Evolutionary conservation across 2,329 filamentous ascomycete species (phyloP).

Genomic region (Diaporthe capsici): DNA sequence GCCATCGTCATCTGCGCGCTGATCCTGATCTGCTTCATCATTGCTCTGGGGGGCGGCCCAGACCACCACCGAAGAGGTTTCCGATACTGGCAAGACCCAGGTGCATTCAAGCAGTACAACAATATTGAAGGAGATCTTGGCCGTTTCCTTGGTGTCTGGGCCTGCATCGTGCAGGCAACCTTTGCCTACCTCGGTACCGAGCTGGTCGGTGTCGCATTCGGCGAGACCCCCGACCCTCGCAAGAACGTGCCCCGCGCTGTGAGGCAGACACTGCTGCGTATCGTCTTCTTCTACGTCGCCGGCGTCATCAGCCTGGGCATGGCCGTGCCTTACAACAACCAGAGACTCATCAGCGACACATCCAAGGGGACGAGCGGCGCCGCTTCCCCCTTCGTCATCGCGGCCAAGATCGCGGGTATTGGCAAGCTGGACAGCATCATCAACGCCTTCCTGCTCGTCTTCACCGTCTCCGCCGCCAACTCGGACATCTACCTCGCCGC

Average conservation of each 20-base stretch:
- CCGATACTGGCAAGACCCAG: constrained; percentile 59
- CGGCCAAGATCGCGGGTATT: constrained; percentile 63
- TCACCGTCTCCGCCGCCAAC: constrained; percentile 72
- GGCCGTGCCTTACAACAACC: constrained; percentile 70
- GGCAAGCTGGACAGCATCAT: constrained; percentile 68
- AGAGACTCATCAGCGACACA: constrained; percentile 65
- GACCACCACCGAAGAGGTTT: constrained; percentile 57
- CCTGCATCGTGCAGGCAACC: constrained; percentile 59
- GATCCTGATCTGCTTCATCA: constrained; percentile 56
- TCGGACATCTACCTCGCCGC: constrained; percentile 67
- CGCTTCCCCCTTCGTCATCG: constrained; percentile 33
- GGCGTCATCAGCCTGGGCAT: constrained; percentile 77
- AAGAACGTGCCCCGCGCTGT: constrained; percentile 65
- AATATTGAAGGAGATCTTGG: constrained; percentile 49
- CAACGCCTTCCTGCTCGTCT: constrained; percentile 71
- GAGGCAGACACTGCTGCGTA: constrained; percentile 78
- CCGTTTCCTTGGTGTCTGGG: constrained; percentile 66
- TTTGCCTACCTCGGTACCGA: constrained; percentile 67
- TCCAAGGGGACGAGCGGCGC: constrained; percentile 56
- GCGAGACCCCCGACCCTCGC: constrained; percentile 61
- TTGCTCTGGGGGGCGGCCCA: constrained; percentile 57
- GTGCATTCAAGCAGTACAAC: constrained; percentile 57
- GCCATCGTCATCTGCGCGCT: constrained; percentile 46
- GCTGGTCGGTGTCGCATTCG: constrained; percentile 62
- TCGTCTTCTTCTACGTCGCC: constrained; percentile 77